A percentile compares a stretch with the other conserved stretches of the same genome.
phyloP scores from a whole-genome alignment of 2,329 filamentous ascomycete genomes.

The Aspergillus fijiensis region DNA sequence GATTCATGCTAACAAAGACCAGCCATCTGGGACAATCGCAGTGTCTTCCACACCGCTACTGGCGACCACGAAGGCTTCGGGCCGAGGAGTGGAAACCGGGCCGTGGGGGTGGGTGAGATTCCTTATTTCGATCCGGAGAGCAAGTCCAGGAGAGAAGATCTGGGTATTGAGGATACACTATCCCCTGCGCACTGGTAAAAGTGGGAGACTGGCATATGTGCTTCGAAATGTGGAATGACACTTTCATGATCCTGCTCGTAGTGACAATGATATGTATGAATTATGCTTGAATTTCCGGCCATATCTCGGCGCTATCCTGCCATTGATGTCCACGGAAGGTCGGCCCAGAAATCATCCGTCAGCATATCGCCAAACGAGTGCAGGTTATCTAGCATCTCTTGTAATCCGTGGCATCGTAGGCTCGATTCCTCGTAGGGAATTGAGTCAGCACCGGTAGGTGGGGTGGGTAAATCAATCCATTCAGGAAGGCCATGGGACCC shows the following conservation, averaged over 20 bases:
- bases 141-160: slow-evolving; percentile 18
- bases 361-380: slow-evolving; percentile 3
- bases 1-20: background rate
- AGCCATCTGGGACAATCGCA: slow-evolving; percentile 22
- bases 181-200: slow-evolving; percentile 17
- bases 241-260: too few relatives aligned
- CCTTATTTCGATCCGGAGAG: slow-evolving; percentile 18
- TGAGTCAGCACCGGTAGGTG: background rate
- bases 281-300: background rate
- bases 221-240: too few relatives aligned
- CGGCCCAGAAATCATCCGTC: slow-evolving; percentile 10
- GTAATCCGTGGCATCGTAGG: background rate
- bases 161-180: slow-evolving; percentile 22
- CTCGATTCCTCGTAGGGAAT: background rate
- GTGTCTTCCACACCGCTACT: slow-evolving; percentile 39
- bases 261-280: too few relatives aligned
- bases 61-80: slow-evolving; percentile 42
- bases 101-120: slow-evolving; percentile 94
- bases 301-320: background rate
- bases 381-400: background rate
- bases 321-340: background rate
- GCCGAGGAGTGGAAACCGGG: slow-evolving; percentile 85
- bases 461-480: background rate
- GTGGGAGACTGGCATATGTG: too few relatives aligned
- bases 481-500: background rate